Base-by-base conservation (phyloP, 495 filamentous ascomycete species). In the Hypoxylon intermedium region DNA sequence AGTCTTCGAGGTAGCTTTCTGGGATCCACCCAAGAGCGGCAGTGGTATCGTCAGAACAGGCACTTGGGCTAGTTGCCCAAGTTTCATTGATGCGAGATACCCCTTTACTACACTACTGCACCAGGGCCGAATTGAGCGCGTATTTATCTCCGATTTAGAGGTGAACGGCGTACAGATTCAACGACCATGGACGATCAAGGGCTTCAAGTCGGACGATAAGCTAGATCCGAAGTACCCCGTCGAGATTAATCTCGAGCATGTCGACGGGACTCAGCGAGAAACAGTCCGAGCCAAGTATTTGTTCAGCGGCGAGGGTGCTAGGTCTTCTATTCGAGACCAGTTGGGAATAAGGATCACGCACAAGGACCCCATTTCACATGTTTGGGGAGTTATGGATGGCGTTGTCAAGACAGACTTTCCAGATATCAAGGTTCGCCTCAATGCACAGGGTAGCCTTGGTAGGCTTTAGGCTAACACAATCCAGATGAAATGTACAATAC, bases 401-500 rank as follows among this genome's bases (percentile, higher is more conserved):
- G 87, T 90, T 3, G 83, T 91, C 11, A 81, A 87, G 51, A 92
- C 89, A 0, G 79, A 89, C 62, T 92, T 92, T 64, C 89, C 89
- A 7, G 89, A 92, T 67, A 83, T 92, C 66, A 85, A 83, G 73
- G 80, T 79, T 42, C 9, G 74, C 53, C 7, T 41, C 36, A 6
- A 6, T 18, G 1, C 6, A 9, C 24, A 58, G 15, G 11, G 36
- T 38, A 19, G 0, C 13, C 18, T 23, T 2, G 6, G 9, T 74
- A 72, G 6, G 12, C 11, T 16, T 52, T 13, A 12, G 18, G 44
- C 66, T 74, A 28, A 75, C 40, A 23, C 15, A 0, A 2, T 1
- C 34, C 58, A 92, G 91, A 93, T 92, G 81, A 96, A 96, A 83
- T 95, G 91, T 74, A 95, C 88, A 0, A 85, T 92, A 50, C 83